Evolutionary conservation across 164 flowering plant genomes (phyloP).

Genomic region (Nymphaea thermarum): DNA sequence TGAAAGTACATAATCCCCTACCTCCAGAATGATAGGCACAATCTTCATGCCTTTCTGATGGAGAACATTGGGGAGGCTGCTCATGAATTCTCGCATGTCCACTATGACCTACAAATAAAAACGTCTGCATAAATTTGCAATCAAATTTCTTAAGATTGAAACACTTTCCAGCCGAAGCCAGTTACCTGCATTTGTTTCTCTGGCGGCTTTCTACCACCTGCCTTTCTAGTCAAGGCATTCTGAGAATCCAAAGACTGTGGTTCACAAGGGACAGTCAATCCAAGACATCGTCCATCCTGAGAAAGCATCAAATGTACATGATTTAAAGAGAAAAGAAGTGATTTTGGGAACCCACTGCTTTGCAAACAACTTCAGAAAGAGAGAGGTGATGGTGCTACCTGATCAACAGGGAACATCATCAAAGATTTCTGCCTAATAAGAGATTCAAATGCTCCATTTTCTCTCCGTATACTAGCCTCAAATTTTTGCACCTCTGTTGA

Average conservation of each 20-base stretch:
- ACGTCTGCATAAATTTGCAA: not conserved
- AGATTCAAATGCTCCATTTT: slow-evolving; percentile 94
- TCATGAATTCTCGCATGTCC: slow-evolving; percentile 98
- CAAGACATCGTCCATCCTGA: slow-evolving; percentile 63
- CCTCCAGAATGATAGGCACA: slow-evolving; percentile 86
- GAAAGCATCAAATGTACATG: not conserved
- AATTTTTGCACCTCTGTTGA: slow-evolving; percentile 92
- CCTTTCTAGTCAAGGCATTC: slow-evolving; percentile 80
- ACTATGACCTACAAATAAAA: slow-evolving; percentile 62
- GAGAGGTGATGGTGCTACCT: slow-evolving; percentile 22
- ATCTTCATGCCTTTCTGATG: slow-evolving; percentile 94
- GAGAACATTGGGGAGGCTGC: slow-evolving; percentile 98
- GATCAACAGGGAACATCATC: slow-evolving; percentile 92
- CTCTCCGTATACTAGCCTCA: slow-evolving; percentile 93
- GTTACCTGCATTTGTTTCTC: slow-evolving; percentile 81
- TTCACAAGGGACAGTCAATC: slow-evolving; percentile 33
- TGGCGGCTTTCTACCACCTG: slow-evolving; percentile 85
- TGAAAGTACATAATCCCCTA: slow-evolving; percentile 95
- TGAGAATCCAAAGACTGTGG: slow-evolving; percentile 31
- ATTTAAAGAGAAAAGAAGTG: too few species aligned
- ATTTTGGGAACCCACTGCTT: not conserved
- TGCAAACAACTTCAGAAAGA: not conserved
- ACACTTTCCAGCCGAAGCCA: not conserved
- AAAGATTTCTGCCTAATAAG: slow-evolving; percentile 90
- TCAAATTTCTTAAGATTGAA: not conserved